Evolutionary conservation across 1,139 yeast species (phyloP).

Genomic region (Suhomyces terraborum): DNA sequence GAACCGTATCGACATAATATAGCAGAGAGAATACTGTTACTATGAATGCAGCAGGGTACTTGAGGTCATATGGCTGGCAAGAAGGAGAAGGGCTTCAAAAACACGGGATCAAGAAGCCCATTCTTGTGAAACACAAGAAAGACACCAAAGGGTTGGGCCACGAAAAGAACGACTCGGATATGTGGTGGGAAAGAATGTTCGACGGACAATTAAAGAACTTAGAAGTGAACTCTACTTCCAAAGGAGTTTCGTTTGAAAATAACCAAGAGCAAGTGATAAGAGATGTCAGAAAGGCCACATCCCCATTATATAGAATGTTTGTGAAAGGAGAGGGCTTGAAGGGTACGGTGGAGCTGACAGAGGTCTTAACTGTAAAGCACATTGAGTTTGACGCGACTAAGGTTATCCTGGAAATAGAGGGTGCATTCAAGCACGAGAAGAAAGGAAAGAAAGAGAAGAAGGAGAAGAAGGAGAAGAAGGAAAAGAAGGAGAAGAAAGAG

Average conservation of each 20-base stretch:
- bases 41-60: slow-evolving; percentile 77
- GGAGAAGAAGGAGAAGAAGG: slow-evolving; percentile 12
- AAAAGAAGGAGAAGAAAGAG: slow-evolving; percentile 13
- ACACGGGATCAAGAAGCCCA: slow-evolving; percentile 85
- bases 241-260: slow-evolving; percentile 41
- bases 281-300: slow-evolving; percentile 50
- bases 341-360: slow-evolving; percentile 64
- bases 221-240: slow-evolving; percentile 51
- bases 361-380: slow-evolving; percentile 22
- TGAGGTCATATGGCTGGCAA: slow-evolving; percentile 84
- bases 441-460: slow-evolving; percentile 13
- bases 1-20: too few relatives aligned
- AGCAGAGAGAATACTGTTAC: neutral
- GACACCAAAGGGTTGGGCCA: slow-evolving; percentile 90
- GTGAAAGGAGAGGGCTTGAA: slow-evolving; percentile 81
- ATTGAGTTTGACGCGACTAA: slow-evolving; percentile 18
- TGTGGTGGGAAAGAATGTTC: slow-evolving; percentile 96
- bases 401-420: slow-evolving; percentile 18
- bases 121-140: slow-evolving; percentile 84
- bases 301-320: slow-evolving; percentile 73
- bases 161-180: slow-evolving; percentile 68
- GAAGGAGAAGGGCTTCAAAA: slow-evolving; percentile 81
- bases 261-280: slow-evolving; percentile 39
- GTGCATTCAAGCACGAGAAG: slow-evolving; percentile 11
- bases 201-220: slow-evolving; percentile 87